Percentiles rank a stretch among this genome's conserved stretches.
Conservation (phyloP, 2,329 filamentous ascomycete genomes). For the Pyrenophora graminea region DNA sequence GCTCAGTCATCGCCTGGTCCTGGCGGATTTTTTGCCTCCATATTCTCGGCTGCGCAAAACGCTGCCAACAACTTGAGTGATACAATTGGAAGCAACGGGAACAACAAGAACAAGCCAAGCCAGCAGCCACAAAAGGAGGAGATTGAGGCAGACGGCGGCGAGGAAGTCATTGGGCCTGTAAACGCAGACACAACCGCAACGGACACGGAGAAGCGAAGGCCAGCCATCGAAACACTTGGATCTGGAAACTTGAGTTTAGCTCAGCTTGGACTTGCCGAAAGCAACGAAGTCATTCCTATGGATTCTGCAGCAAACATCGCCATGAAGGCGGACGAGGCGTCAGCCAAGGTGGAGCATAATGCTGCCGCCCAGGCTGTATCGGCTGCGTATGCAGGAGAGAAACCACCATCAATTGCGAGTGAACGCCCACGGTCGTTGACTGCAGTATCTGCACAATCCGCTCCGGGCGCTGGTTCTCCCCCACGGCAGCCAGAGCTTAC, state of each 20-base stretch:
- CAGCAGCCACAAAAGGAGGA: constrained; percentile 38
- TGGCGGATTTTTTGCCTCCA: constrained; percentile 82
- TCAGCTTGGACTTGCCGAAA: constrained; percentile 79
- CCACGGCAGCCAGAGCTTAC: constrained; percentile 70
- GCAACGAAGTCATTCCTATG: constrained; percentile 60
- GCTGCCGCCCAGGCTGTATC: constrained; percentile 64
- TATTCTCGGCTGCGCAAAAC: constrained; percentile 91
- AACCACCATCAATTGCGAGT: constrained; percentile 36
- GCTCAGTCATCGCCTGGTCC: constrained; percentile 53
- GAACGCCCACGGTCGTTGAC: constrained; percentile 49
- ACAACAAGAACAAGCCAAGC: constrained; percentile 56
- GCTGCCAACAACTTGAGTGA: constrained; percentile 77
- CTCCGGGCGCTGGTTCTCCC: constrained; percentile 45
- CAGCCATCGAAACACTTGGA: constrained; percentile 86
- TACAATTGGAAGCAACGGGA: constrained; percentile 69
- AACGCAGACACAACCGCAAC: constrained; percentile 29
- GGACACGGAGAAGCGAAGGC: constrained; percentile 56
- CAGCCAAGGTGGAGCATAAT: constrained; percentile 62
- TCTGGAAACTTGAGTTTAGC: constrained; percentile 86
- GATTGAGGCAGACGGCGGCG: constrained; percentile 39
- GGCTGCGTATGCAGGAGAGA: constrained; percentile 60
- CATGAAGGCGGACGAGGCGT: constrained; percentile 55
- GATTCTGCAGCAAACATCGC: constrained; percentile 62
- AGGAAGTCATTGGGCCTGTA: constrained; percentile 49
- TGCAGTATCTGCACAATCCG: constrained; percentile 39